These are phyloP conservation scores for Sporothrix globosa DNA, from an alignment of 2,329 filamentous ascomycete genomes.

Conservation along the genomic window DNA sequence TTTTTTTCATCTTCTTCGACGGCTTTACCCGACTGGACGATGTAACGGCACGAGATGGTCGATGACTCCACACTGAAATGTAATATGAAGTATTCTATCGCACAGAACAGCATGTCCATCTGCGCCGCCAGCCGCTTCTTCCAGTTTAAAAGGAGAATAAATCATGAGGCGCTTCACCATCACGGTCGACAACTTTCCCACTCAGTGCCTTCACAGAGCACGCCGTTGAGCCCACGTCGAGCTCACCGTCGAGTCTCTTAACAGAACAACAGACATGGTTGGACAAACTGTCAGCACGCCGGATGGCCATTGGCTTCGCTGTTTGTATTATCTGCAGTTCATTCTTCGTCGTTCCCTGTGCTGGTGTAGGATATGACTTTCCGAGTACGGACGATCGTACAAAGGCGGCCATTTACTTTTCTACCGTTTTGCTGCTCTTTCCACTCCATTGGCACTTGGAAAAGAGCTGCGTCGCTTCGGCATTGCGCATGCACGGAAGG, in stretches of 20 bases:
- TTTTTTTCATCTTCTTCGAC: background rate
- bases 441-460: background rate
- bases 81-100: background rate
- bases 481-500: background rate
- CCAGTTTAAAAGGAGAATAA: background rate
- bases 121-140: slow-evolving; percentile 12
- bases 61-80: background rate
- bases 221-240: background rate
- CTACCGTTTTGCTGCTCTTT: background rate
- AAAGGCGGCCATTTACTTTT: background rate
- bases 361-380: background rate
- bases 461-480: background rate
- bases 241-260: background rate
- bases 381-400: background rate
- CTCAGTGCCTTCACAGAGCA: background rate
- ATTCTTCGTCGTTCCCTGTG: background rate
- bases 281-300: slow-evolving; percentile 6
- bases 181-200: background rate
- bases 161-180: background rate
- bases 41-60: slow-evolving; percentile 22
- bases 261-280: background rate
- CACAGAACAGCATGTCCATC: background rate
- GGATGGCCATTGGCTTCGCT: background rate
- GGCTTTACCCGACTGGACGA: slow-evolving; percentile 26
- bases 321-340: background rate